Percentiles rank a stretch among this genome's conserved stretches.
Evolutionary conservation across 2,329 filamentous ascomycete genomes (phyloP).

Genomic region (Trichoderma sp.): DNA sequence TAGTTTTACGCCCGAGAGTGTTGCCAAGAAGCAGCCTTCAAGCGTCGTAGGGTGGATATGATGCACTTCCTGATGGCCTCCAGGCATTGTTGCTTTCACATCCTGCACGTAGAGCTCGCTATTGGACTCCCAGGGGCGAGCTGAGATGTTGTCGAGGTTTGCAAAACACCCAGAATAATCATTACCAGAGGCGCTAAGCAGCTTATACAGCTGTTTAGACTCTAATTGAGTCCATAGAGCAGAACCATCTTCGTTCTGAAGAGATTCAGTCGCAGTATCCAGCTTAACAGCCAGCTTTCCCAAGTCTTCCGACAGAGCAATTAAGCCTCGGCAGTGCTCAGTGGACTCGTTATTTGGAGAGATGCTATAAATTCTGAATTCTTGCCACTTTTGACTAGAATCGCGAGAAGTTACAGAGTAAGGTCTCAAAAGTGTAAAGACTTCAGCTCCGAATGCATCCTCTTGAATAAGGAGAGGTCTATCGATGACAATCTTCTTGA

Average conservation of each 20-base stretch:
- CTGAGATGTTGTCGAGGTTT: constrained; percentile 14
- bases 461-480: constrained; percentile 24
- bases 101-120: constrained; percentile 24
- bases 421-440: constrained; percentile 23
- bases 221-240: constrained; percentile 10
- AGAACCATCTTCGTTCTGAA: neutral
- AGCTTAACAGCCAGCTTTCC: neutral
- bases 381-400: constrained; percentile 20
- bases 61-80: constrained; percentile 23
- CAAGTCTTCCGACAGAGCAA: constrained; percentile 7
- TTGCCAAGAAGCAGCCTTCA: constrained; percentile 24
- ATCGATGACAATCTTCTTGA: constrained; percentile 23
- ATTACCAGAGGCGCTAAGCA: constrained; percentile 17
- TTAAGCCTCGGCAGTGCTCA: constrained; percentile 24
- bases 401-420: constrained; percentile 18
- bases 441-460: constrained; percentile 25
- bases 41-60: constrained; percentile 26
- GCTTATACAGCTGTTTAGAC: constrained; percentile 12
- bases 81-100: constrained; percentile 25
- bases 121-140: constrained; percentile 17
- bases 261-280: too few relatives aligned
- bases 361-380: constrained; percentile 24
- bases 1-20: constrained; percentile 9
- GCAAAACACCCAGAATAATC: constrained; percentile 24
- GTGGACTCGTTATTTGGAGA: constrained; percentile 23